Percentiles rank a stretch among this genome's conserved stretches.
These are phyloP conservation scores for Stagonosporopsis rhizophila DNA, from an alignment of 2,329 filamentous ascomycete genomes.

Conservation along the genomic window DNA sequence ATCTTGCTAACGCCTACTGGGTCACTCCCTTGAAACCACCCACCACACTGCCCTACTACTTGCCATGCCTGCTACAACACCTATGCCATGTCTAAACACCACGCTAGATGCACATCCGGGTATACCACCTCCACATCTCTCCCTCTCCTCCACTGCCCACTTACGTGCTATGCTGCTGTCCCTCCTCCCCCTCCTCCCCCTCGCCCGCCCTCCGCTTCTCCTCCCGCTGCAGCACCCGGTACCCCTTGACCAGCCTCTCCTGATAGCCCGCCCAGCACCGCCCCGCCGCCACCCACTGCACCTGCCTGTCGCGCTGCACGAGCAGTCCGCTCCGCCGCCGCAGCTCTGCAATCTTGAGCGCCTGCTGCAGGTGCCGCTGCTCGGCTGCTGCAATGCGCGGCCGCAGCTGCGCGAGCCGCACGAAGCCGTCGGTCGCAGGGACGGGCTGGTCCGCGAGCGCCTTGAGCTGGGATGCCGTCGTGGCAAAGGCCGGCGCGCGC, in stretches of 20 bases:
- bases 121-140: background rate
- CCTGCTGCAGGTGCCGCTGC: slow-evolving; percentile 67
- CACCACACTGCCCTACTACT: no score
- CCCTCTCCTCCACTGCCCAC: slow-evolving; percentile 45
- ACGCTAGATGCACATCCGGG: background rate
- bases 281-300: slow-evolving; percentile 71
- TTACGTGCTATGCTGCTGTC: slow-evolving; percentile 36
- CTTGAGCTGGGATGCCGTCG: slow-evolving; percentile 53
- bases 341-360: slow-evolving; percentile 67
- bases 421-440: slow-evolving; percentile 53
- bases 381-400: slow-evolving; percentile 69
- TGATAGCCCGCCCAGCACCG: slow-evolving; percentile 76
- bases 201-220: slow-evolving; percentile 65
- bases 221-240: slow-evolving; percentile 68
- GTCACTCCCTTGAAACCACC: no score
- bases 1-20: background rate
- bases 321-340: slow-evolving; percentile 66
- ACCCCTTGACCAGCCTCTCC: slow-evolving; percentile 68
- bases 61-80: no score
- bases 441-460: slow-evolving; percentile 54
- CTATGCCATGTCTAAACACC: background rate
- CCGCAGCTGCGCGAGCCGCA: slow-evolving; percentile 63
- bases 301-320: slow-evolving; percentile 72
- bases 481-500: slow-evolving; percentile 52
- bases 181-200: slow-evolving; percentile 53